Conservation (phyloP, 371 early-diverging fungal species). For the Pancytospora philotis region DNA sequence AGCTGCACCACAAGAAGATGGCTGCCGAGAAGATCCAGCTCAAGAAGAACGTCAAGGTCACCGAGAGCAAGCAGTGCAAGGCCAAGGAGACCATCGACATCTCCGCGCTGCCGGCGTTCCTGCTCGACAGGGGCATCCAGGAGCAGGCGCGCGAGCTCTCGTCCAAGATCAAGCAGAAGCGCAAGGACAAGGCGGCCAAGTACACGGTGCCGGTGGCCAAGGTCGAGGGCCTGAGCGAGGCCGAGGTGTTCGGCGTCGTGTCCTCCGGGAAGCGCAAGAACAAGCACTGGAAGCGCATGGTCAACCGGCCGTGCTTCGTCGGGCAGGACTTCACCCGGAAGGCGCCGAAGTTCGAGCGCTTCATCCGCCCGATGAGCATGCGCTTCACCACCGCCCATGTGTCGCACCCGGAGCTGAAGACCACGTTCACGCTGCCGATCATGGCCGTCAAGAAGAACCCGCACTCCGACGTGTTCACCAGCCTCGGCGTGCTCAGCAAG, state of each 20-base stretch:
- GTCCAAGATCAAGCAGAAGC: slow-evolving; percentile 97
- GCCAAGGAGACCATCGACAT: slow-evolving; percentile 71
- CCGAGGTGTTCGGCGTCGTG: slow-evolving; percentile 93
- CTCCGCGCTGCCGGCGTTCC: slow-evolving; percentile 90
- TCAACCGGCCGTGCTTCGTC: slow-evolving; percentile 97
- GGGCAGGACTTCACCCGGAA: slow-evolving; percentile 96
- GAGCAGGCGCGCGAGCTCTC: slow-evolving; percentile 80
- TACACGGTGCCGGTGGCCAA: slow-evolving; percentile 91
- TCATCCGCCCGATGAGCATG: slow-evolving; percentile 94
- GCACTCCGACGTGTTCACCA: slow-evolving; percentile 84
- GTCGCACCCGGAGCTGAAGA: slow-evolving; percentile 92
- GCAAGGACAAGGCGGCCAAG: slow-evolving; percentile 96
- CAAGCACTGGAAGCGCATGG: slow-evolving; percentile 96
- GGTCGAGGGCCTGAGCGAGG: slow-evolving; percentile 93
- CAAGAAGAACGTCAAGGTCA: slow-evolving; percentile 77
- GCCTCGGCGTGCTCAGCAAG: slow-evolving; percentile 93
- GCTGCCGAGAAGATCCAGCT: slow-evolving; percentile 96
- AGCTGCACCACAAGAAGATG: slow-evolving; percentile 92
- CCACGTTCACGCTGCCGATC: slow-evolving; percentile 92
- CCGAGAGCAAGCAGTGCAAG: slow-evolving; percentile 84
- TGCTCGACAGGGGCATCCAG: slow-evolving; percentile 88
- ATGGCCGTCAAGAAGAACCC: slow-evolving; percentile 98
- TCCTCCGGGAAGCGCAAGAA: slow-evolving; percentile 81
- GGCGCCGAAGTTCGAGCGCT: slow-evolving; percentile 98
- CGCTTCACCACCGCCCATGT: slow-evolving; percentile 97